Conservation (phyloP, 495 filamentous ascomycete species). For the Penicillium flavigenum region DNA sequence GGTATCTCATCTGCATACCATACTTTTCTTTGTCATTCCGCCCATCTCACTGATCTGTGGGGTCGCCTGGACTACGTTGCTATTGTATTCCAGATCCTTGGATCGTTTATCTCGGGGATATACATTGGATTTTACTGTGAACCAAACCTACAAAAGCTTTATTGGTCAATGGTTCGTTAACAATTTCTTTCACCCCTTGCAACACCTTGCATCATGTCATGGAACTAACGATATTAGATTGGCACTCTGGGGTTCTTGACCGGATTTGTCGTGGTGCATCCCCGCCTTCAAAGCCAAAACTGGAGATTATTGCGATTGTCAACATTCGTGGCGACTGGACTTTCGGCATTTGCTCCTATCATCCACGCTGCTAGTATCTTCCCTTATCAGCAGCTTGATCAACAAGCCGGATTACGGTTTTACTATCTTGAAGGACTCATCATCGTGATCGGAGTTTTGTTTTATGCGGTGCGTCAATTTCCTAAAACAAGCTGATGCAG, state of each 20-base stretch:
- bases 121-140: constrained; percentile 34
- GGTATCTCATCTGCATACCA: constrained; percentile 32
- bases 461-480: constrained; percentile 43
- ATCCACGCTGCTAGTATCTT: constrained; percentile 47
- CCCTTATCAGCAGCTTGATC: constrained; percentile 42
- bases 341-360: constrained; percentile 49
- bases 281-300: constrained; percentile 42
- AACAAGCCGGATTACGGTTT: constrained; percentile 31
- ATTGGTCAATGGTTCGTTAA: constrained; percentile 30
- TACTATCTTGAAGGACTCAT: constrained; percentile 30
- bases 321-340: constrained; percentile 49
- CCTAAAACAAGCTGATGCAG: constrained; percentile 11
- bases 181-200: constrained; percentile 11
- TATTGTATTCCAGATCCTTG: constrained; percentile 23
- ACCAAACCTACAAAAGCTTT: constrained; percentile 16
- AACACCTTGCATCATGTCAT: too few species aligned
- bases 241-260: constrained; percentile 33
- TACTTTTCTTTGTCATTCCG: constrained; percentile 33
- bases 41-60: constrained; percentile 23
- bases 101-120: constrained; percentile 32
- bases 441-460: constrained; percentile 38
- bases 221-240: constrained; percentile 8
- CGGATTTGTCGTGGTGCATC: constrained; percentile 37
- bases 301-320: constrained; percentile 44
- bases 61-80: constrained; percentile 30